A percentile compares a stretch with the other conserved stretches of the same genome.
phyloP scores from a whole-genome alignment of 1,284 basidiomycete species.

The Xanthoconium separans region DNA sequence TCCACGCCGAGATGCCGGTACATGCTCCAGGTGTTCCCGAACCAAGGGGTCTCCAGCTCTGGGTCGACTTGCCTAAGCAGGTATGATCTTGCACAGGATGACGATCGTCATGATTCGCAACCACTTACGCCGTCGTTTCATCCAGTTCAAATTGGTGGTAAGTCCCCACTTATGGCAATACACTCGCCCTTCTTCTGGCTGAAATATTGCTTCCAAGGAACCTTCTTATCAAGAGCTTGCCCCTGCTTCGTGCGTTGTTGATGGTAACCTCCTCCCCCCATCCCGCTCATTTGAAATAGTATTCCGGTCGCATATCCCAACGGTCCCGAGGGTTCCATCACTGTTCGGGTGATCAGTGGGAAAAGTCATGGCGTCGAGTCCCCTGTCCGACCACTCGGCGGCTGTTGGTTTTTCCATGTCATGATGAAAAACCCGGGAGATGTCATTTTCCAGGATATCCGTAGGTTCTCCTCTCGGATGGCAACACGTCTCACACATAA shows the following conservation, averaged over 20 bases:
- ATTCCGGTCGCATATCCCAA: slow-evolving; percentile 74
- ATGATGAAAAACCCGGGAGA: slow-evolving; percentile 64
- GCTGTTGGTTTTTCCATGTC: slow-evolving; percentile 92
- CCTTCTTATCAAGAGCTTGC: slow-evolving; percentile 78
- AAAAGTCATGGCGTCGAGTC: slow-evolving; percentile 84
- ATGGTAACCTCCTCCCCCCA: slow-evolving; percentile 1
- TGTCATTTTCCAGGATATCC: slow-evolving; percentile 83
- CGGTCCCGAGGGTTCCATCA: slow-evolving; percentile 67
- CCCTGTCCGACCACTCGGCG: slow-evolving; percentile 86
- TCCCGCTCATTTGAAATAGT: slow-evolving; percentile 36
- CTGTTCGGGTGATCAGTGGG: slow-evolving; percentile 87
- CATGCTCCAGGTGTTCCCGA: slow-evolving; percentile 65
- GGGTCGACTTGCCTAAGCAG: slow-evolving; percentile 89
- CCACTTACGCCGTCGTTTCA: slow-evolving; percentile 16
- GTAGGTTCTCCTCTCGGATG: slow-evolving; percentile 42
- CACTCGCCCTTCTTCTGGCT: not conserved
- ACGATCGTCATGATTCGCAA: not conserved
- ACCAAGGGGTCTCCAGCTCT: slow-evolving; percentile 85
- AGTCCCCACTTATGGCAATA: slow-evolving; percentile 24
- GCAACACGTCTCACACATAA: slow-evolving; percentile 1
- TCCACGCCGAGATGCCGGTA: slow-evolving; percentile 91
- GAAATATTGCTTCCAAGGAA: slow-evolving; percentile 39
- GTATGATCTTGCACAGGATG: slow-evolving; percentile 28
- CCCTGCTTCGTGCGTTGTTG: slow-evolving; percentile 48
- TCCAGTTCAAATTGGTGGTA: slow-evolving; percentile 79